phyloP scores from a whole-genome alignment of 352 stramenopile genomes.

The Phytophthora brassicae region DNA sequence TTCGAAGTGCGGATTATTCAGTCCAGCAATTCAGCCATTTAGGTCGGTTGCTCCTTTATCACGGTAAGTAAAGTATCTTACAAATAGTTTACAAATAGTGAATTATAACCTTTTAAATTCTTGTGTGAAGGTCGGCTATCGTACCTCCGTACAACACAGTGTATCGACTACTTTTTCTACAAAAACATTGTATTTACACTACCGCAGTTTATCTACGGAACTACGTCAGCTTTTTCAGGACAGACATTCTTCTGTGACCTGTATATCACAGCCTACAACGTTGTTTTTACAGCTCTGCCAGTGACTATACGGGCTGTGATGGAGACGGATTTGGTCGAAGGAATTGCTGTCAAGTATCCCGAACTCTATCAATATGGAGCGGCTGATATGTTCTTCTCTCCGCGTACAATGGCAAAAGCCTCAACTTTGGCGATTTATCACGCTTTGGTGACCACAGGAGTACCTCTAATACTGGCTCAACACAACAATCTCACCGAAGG shows the following conservation, averaged over 20 bases:
- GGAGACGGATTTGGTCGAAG: constrained; percentile 76
- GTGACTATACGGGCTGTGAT: constrained; percentile 81
- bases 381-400: constrained; percentile 65
- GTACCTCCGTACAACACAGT: constrained; percentile 94
- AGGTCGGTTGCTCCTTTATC: constrained; percentile 66
- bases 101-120: too few species aligned
- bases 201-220: constrained; percentile 86
- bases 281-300: constrained; percentile 91
- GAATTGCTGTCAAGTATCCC: constrained; percentile 64
- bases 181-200: constrained; percentile 96
- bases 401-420: constrained; percentile 44
- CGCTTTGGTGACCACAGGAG: constrained; percentile 53
- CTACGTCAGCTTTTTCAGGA: constrained; percentile 87
- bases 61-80: constrained; percentile 39
- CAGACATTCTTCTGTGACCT: constrained; percentile 81
- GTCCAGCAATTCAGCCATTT: constrained; percentile 86
- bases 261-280: constrained; percentile 94
- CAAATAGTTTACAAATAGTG: background rate
- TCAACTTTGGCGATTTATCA: constrained; percentile 53
- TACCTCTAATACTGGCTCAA: constrained; percentile 62
- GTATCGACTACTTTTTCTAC: constrained; percentile 99
- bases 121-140: constrained; percentile 88
- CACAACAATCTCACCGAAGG: constrained; percentile 46
- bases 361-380: constrained; percentile 71
- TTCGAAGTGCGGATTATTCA: constrained; percentile 79